phyloP scores from a whole-genome alignment of 169 alveolate species.

The Babesia gibsoni region DNA sequence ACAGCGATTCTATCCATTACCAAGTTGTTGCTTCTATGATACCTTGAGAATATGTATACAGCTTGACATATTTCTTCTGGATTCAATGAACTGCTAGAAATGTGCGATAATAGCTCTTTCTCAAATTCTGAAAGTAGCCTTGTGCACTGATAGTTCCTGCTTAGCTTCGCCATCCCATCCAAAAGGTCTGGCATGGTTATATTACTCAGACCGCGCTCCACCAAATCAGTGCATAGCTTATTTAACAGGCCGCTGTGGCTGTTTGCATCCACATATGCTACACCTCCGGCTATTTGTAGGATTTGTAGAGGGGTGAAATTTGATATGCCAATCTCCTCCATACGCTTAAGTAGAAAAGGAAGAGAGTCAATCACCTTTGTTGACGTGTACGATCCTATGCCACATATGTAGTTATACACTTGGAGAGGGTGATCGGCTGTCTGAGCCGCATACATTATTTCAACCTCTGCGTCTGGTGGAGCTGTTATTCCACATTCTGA shows the following conservation, averaged over 20 bases:
- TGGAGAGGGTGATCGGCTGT: not conserved
- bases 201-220: not conserved
- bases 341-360: not conserved
- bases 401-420: slow-evolving; percentile 22
- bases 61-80: slow-evolving; percentile 9
- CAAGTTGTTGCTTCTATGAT: not conserved
- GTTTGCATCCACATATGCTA: not conserved
- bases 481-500: slow-evolving; percentile 28
- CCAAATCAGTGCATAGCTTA: not conserved
- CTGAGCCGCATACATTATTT: not conserved
- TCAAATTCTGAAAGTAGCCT: not conserved
- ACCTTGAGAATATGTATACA: slow-evolving; percentile 6
- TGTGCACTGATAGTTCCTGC: not conserved
- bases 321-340: not conserved
- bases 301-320: slow-evolving; percentile 2
- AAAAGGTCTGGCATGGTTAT: not conserved
- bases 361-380: not conserved
- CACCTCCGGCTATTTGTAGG: slow-evolving; percentile 9
- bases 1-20: slow-evolving; percentile 41
- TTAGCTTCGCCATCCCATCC: slow-evolving; percentile 2
- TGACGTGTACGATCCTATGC: not conserved
- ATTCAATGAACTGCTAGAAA: not conserved
- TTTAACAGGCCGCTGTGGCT: not conserved
- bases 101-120: not conserved
- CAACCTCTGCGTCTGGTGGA: not conserved